Percentiles rank a stretch among this genome's conserved stretches.
phyloP scores from a whole-genome alignment of 2,329 filamentous ascomycete genomes.

The Hypoxylon sp. region DNA sequence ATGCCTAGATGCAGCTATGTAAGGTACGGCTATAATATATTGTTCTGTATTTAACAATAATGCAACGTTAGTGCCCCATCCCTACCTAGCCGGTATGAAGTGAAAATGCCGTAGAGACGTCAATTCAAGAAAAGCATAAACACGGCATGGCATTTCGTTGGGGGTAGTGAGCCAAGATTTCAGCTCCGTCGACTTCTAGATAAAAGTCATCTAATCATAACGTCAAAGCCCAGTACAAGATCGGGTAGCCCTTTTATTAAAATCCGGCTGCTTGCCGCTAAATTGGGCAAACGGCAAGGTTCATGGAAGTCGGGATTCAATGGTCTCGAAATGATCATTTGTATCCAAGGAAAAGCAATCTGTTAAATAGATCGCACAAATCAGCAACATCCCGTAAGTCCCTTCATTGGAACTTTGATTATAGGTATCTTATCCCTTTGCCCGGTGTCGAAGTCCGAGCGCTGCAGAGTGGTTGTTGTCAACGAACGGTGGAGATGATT shows the following conservation, averaged over 20 bases:
- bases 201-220: slow-evolving; percentile 12
- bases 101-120: slow-evolving; percentile 15
- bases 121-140: slow-evolving; percentile 27
- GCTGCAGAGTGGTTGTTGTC: slow-evolving; percentile 3
- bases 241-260: slow-evolving; percentile 16
- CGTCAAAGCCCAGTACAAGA: slow-evolving; percentile 17
- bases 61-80: slow-evolving; percentile 9
- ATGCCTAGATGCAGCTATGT: slow-evolving; percentile 29
- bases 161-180: slow-evolving; percentile 14
- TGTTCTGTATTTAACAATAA: slow-evolving; percentile 19
- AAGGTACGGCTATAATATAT: slow-evolving; percentile 37
- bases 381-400: slow-evolving; percentile 15
- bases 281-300: slow-evolving; percentile 40
- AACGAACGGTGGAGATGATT: slow-evolving; percentile 11
- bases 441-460: background rate
- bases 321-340: slow-evolving; percentile 14
- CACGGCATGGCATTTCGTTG: slow-evolving; percentile 5
- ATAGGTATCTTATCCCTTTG: background rate
- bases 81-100: background rate
- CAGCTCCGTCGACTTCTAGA: slow-evolving; percentile 4
- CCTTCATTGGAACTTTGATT: slow-evolving; percentile 18
- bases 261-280: slow-evolving; percentile 38
- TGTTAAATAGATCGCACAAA: slow-evolving; percentile 24
- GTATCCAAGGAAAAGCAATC: slow-evolving; percentile 33
- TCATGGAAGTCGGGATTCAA: slow-evolving; percentile 34